phyloP scores from a whole-genome alignment of 2,329 filamentous ascomycete genomes.

The Xylaria multiplex region DNA sequence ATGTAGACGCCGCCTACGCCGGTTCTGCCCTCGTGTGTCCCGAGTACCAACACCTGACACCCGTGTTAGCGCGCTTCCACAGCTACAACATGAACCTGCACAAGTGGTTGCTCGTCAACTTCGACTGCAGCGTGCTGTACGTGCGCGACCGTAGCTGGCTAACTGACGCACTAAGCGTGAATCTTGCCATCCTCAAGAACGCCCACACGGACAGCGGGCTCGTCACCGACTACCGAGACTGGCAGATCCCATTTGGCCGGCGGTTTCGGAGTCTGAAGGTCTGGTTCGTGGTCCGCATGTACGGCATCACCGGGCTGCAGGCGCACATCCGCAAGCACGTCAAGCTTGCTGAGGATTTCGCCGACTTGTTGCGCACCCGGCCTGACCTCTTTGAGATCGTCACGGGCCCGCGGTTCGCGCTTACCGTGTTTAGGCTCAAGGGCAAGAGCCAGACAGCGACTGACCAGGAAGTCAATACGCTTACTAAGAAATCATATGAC shows the following conservation, averaged over 20 bases:
- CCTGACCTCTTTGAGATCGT: constrained; percentile 80
- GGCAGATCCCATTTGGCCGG: constrained; percentile 93
- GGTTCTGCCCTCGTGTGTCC: constrained; percentile 84
- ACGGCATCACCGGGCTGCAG: constrained; percentile 80
- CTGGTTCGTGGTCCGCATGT: constrained; percentile 91
- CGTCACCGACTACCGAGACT: constrained; percentile 95
- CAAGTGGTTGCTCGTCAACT: constrained; percentile 96
- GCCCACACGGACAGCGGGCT: constrained; percentile 80
- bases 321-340: constrained; percentile 77
- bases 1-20: constrained; percentile 93
- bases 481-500: constrained; percentile 81
- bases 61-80: constrained; percentile 74
- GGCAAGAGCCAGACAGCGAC: constrained; percentile 44
- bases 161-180: constrained; percentile 74
- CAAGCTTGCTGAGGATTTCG: constrained; percentile 75
- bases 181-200: constrained; percentile 82
- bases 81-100: constrained; percentile 97
- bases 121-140: constrained; percentile 84
- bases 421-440: constrained; percentile 72
- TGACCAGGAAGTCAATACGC: constrained; percentile 66
- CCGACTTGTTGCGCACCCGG: constrained; percentile 65
- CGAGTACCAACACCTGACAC: constrained; percentile 75
- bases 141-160: constrained; percentile 79
- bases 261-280: constrained; percentile 91
- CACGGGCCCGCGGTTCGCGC: constrained; percentile 77